Evolutionary conservation across 768 basidiomycete genomes (phyloP), one percentile per base, ranked within the genome.

Genomic region (Cystobasidium ongulense): DNA sequence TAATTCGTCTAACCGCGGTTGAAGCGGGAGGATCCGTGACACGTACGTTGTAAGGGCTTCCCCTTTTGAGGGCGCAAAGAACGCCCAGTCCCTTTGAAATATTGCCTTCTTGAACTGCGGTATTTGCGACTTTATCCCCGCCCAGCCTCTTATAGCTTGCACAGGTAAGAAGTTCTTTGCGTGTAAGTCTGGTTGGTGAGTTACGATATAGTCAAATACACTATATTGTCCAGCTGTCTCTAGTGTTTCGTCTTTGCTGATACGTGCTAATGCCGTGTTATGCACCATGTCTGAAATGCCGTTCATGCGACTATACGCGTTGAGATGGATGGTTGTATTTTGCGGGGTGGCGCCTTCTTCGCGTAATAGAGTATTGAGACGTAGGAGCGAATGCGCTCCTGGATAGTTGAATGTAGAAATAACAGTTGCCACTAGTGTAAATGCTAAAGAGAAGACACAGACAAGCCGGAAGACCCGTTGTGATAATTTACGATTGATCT

Each of bases 201-300:
- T 63, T 23, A 74, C 13, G 41, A 75, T 29, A n/a, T 38, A 53
- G 62, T 76, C 62, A 54, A 59, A 63, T 46, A 33, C 1, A 23
- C 0, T 11, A 68, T 63, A 77, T 76, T 67, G 76, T 77, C 53
- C 79, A 77, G 46, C 74, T 72, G 8, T 75, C 21, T 11, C 27
- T 61, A 33, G 70, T 18, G 75, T 74, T 80, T 96, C 93, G 0
- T 90, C 89, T 83, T 92, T 95, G 82, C 91, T 86, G 21, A 73
- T 61, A 64, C 82, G 79, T 65, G 84, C 75, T 76, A 79, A 84
- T 0, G 91, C 89, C 0, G 85, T 84, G 0, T 88, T 81, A 68
- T 88, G 83, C 25, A 86, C 84, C 84, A 97, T 96, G 66, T 93
- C 87, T 0, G 91, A 89, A 1, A 91, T 90, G 1, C 96, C 95